phyloP scores from a whole-genome alignment of 345 rosid species.

The Brassica napus region Da-Ae NC_063452.1:56429501-56430000 shows the following conservation, averaged over 20 bases:
- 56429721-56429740: background rate
- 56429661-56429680: conserved; percentile 6
- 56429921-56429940: no score
- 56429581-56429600: background rate
- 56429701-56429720: background rate
- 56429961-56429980: no score
- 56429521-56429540: background rate
- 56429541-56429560: background rate
- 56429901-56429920: no score
- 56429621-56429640: background rate
- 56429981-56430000: no score
- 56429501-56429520: background rate
- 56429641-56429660: background rate
- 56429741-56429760: background rate
- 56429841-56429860: background rate
- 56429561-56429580: background rate
- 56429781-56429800: background rate
- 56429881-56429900: no score
- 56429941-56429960: no score
- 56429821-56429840: no score
- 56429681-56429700: background rate
- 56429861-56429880: background rate
- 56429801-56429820: background rate
- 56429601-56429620: background rate
- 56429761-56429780: background rate